phyloP scores from a whole-genome alignment of 139 green algal species.

The Cymbomonas tetramitiformis region DNA sequence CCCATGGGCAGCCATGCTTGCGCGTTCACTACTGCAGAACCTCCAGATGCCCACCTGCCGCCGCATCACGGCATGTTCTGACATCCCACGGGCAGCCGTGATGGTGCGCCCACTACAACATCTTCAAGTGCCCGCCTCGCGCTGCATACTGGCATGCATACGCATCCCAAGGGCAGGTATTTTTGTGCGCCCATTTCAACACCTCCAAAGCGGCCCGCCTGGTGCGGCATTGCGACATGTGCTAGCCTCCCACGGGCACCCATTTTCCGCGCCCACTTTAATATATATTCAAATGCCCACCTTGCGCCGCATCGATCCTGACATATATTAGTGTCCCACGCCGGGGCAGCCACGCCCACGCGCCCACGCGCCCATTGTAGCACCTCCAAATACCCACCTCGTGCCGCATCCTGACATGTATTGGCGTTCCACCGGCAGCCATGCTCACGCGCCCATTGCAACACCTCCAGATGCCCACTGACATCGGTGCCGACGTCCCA shows the following conservation, averaged over 20 bases:
- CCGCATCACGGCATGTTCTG: not conserved
- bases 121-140: not conserved
- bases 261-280: not conserved
- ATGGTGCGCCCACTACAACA: conserved; percentile 5
- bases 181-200: conserved; percentile 1
- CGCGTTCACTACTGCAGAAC: conserved; percentile 11
- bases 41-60: conserved; percentile 3
- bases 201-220: not conserved
- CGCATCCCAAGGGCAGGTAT: conserved; percentile 8
- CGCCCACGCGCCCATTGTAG: conserved; percentile 7
- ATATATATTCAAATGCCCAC: not conserved
- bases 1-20: conserved; percentile 4
- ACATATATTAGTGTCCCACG: not conserved
- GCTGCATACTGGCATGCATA: not conserved
- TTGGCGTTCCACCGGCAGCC: conserved; percentile 4
- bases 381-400: conserved; percentile 2
- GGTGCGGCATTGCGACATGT: not conserved
- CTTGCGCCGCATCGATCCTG: not conserved
- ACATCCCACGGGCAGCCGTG: conserved; percentile 11
- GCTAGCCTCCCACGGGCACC: conserved; percentile 2
- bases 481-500: conserved; percentile 2
- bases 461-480: conserved; percentile 3
- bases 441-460: conserved; percentile 3
- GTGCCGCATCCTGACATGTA: not conserved
- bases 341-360: not conserved